Evolutionary conservation across 768 basidiomycete genomes (phyloP), one percentile per base, ranked within the genome.

Genomic region (Russula brevipes): DNA sequence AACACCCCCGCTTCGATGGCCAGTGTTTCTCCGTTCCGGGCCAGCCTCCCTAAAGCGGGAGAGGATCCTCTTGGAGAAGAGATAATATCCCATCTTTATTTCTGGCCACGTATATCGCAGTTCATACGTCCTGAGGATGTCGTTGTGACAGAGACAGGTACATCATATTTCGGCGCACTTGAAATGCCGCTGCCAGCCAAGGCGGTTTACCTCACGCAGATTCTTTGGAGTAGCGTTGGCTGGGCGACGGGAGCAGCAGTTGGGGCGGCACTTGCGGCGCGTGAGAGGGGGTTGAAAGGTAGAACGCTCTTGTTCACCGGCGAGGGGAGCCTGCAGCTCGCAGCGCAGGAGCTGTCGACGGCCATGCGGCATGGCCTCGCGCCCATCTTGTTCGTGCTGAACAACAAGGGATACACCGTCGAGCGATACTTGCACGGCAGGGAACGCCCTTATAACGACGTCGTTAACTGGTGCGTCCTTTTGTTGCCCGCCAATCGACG

Each of bases 151-250:
- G 95, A 98, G 75, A 98, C 94, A 12, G 94, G 88, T 4, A 94
- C 92, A 0, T 85, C 90, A 12, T 86, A 79, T 64, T 97, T 96
- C 71, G 95, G 94, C 50, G 82, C 96, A 52, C 72, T 94, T 46
- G 91, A 91, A 63, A 81, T 92, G 36, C 85, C 86, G 1, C 75
- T 96, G 11, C 95, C 95, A 0, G 78, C 83, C n/a, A 79, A 83
- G 50, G 76, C 85, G 0, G 73, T 85, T 5, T 84, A 87, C 60
- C 64, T 92, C 44, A 83, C 80, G 63, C 92, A 94, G 74, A 84
- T 96, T 55, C 75, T 97, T 5, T 97, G 90, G 87, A 94, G 95
- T 54, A 88, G 87, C 62, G 96, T 98, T 67, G 95, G 95, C 0
- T 97, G 88, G 87, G 85, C 88, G 17, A 84, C 89, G 45, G 91